These are phyloP conservation scores for Tirmania nivea DNA, from an alignment of 495 filamentous ascomycete species.

Conservation along the genomic window DNA sequence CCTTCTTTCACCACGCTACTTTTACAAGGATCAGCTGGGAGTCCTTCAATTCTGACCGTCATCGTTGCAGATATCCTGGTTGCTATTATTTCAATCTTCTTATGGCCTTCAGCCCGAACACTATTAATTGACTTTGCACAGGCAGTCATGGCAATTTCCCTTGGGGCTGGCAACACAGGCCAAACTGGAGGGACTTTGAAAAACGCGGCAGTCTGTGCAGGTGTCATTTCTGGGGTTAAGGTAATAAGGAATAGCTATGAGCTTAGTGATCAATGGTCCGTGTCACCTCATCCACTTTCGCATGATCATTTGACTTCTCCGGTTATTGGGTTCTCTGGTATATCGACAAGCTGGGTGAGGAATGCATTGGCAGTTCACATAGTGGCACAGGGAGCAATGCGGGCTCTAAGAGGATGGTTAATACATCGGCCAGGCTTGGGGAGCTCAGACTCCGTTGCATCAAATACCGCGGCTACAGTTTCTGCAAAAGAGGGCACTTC, in stretches of 20 bases:
- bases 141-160: constrained; percentile 79
- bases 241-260: constrained; percentile 37
- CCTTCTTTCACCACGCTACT: constrained; percentile 26
- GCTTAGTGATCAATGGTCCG: constrained; percentile 20
- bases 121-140: constrained; percentile 87
- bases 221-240: constrained; percentile 50
- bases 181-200: constrained; percentile 51
- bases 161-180: constrained; percentile 60
- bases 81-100: constrained; percentile 65
- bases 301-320: constrained; percentile 23
- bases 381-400: constrained; percentile 54
- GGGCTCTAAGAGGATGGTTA: constrained; percentile 20
- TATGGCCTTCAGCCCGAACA: constrained; percentile 73
- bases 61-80: constrained; percentile 55
- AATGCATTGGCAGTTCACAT: constrained; percentile 66
- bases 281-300: constrained; percentile 24
- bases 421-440: constrained; percentile 14
- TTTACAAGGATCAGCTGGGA: constrained; percentile 18
- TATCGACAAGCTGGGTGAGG: constrained; percentile 36
- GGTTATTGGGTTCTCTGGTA: constrained; percentile 22
- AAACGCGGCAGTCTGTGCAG: constrained; percentile 55
- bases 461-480: neutral
- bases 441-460: neutral
- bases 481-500: constrained; percentile 7
- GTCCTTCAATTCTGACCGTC: constrained; percentile 35